Base-by-base conservation (phyloP, 2,329 filamentous ascomycete genomes). In the Ceratocystis huliohia region DNA sequence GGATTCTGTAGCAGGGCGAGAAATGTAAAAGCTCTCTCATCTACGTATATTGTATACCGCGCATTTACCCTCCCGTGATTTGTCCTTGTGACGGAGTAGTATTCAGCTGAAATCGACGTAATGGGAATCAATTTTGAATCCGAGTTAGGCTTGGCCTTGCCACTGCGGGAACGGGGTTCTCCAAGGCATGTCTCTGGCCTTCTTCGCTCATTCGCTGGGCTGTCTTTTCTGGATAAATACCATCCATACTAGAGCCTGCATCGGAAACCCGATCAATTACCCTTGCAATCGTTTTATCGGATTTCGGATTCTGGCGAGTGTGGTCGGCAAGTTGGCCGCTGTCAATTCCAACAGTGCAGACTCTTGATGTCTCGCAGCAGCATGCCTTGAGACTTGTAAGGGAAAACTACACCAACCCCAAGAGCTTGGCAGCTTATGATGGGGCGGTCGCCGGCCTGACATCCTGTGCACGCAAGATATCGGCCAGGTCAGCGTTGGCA, bases 81-180 rank as follows among this genome's bases (percentile, higher is more conserved):
- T 28, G 50, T 56, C 25, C 50, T 56, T 56, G 20, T 56, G 20
- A 56, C 5, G 13, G 6, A 17, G 37, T 28, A 15, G 25, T 33
- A 17, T 57, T 25, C 53, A 57, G 53, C 53, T 57, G 53, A 57
- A 25, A 57, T 57, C 53, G 53, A 33, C 53, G 25, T 28, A 33
- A 33, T 33, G 25, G 3, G 53, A 57, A 57, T 57, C 25, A 53
- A 5, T 20, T 10, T 25, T 25, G 28, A 22, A 57, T 10, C 46
- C 46, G 7, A 5, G 28, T 15, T 17, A 6, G 53, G 6, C 53
- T 57, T 22, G 25, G n/a, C 15, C 17, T 57, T 28, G 50, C 50
- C 50, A 56, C 50, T 15, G 50, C 50, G 20, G 50, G 13, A 56
- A 25, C 22, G 20, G 13, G 50, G 20, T 20, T 22, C 4, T 56